A percentile compares a stretch with the other conserved stretches of the same genome.
These are phyloP conservation scores for Pseudoscleropodium purum DNA, from an alignment of 225 moss, liverwort and hornwort species.

Conservation along the genomic window DNA sequence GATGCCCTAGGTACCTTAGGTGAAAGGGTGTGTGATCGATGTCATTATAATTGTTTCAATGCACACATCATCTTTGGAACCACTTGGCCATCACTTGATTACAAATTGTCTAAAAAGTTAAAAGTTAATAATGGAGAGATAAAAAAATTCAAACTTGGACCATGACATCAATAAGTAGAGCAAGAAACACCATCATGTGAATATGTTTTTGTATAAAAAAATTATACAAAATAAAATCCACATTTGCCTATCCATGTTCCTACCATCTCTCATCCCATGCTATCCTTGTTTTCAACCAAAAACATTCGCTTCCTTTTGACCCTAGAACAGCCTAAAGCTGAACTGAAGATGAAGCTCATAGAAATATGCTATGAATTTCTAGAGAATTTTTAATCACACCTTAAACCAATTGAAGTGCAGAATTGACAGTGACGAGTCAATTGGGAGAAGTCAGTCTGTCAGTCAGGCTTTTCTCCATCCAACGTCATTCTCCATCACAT, in stretches of 20 bases:
- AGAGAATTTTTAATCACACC: too few species aligned
- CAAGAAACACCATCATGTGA: not conserved
- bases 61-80: not conserved
- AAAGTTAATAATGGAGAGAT: not conserved
- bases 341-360: too few species aligned
- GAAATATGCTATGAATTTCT: too few species aligned
- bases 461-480: not conserved
- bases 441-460: not conserved
- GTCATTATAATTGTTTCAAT: not conserved
- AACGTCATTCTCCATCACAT: constrained; percentile 10
- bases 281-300: too few species aligned
- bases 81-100: not conserved
- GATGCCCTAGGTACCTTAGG: too few species aligned
- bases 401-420: not conserved
- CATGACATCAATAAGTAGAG: not conserved
- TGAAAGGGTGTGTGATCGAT: not conserved
- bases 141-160: not conserved
- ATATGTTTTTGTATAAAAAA: not conserved
- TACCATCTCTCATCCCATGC: not conserved
- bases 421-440: not conserved
- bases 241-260: not conserved
- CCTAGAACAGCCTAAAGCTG: too few species aligned
- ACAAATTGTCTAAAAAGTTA: too few species aligned
- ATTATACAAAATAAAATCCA: not conserved
- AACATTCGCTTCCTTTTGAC: too few species aligned